Conservation (phyloP, 306 rosid genomes). For the Oemleria cerasiformis region DNA sequence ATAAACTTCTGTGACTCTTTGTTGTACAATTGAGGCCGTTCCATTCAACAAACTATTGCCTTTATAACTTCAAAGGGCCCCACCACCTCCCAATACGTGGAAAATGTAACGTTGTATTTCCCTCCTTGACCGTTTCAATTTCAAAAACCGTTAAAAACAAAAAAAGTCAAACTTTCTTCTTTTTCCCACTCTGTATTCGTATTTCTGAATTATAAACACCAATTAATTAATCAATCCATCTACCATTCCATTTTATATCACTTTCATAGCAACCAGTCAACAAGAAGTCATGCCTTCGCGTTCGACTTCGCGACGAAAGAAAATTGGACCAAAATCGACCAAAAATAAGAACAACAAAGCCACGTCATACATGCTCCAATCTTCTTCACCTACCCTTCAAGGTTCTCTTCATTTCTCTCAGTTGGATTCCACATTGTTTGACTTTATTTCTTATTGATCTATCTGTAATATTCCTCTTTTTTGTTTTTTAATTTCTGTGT, state of each 20-base stretch:
- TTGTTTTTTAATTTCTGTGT: background rate
- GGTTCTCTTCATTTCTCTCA: background rate
- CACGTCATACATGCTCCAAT: slow-evolving; percentile 32
- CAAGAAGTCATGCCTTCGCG: slow-evolving; percentile 33
- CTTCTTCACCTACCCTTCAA: slow-evolving; percentile 42
- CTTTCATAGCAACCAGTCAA: slow-evolving; percentile 41
- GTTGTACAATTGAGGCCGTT: no score
- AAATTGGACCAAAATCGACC: slow-evolving; percentile 22
- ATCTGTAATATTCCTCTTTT: background rate
- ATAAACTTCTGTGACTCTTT: no score
- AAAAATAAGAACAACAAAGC: slow-evolving; percentile 21
- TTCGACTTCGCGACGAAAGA: slow-evolving; percentile 28
- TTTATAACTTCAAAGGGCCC: background rate
- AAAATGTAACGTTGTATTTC: slow-evolving; percentile 30
- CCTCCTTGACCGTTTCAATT: slow-evolving; percentile 54
- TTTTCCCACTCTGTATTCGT: no score
- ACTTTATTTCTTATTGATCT: slow-evolving; percentile 7
- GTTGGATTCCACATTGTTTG: background rate
- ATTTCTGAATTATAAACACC: no score
- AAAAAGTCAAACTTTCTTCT: background rate
- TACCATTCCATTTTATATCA: slow-evolving; percentile 27
- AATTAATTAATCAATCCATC: slow-evolving; percentile 18
- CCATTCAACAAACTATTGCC: background rate
- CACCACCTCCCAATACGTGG: no score
- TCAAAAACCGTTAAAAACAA: slow-evolving; percentile 23